Conservation (phyloP, 2,329 filamentous ascomycete species). For the Colletotrichum caudatum region DNA sequence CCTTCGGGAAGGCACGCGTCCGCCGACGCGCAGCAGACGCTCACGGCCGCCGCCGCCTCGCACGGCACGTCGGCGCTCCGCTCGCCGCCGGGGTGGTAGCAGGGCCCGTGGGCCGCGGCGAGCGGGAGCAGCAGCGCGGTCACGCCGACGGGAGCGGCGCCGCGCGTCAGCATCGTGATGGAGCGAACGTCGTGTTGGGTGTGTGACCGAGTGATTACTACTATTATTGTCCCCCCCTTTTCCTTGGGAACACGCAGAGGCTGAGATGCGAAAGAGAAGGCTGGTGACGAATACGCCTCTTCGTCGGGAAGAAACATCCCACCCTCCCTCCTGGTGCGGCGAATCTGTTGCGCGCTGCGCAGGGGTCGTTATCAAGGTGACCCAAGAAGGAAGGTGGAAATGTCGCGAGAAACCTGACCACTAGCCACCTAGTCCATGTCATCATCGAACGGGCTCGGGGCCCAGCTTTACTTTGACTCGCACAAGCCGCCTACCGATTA, state of each 20-base stretch:
- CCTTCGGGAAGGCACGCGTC: slow-evolving; percentile 5
- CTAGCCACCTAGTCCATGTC: background rate
- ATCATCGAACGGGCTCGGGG: background rate
- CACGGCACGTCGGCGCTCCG: slow-evolving; percentile 18
- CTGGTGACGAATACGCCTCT: background rate
- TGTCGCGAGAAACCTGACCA: background rate
- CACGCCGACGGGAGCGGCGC: background rate
- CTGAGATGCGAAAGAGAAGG: background rate
- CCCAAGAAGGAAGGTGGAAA: background rate
- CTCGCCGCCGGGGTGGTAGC: slow-evolving; percentile 14
- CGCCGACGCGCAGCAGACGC: slow-evolving; percentile 16
- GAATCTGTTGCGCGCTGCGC: background rate
- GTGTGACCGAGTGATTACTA: no score
- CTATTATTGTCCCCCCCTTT: background rate
- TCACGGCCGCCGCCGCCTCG: slow-evolving; percentile 8
- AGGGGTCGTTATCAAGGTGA: background rate
- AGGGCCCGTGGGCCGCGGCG: background rate
- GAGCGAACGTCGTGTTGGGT: background rate
- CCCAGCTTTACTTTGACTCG: no score
- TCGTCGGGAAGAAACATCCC: background rate
- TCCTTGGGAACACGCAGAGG: background rate
- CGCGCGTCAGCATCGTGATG: background rate
- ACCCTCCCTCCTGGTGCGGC: background rate
- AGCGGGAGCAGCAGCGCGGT: background rate
- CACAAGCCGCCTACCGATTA: no score